Conservation (phyloP, 805 yeast species). For the Cephaloascus fragrans region DNA sequence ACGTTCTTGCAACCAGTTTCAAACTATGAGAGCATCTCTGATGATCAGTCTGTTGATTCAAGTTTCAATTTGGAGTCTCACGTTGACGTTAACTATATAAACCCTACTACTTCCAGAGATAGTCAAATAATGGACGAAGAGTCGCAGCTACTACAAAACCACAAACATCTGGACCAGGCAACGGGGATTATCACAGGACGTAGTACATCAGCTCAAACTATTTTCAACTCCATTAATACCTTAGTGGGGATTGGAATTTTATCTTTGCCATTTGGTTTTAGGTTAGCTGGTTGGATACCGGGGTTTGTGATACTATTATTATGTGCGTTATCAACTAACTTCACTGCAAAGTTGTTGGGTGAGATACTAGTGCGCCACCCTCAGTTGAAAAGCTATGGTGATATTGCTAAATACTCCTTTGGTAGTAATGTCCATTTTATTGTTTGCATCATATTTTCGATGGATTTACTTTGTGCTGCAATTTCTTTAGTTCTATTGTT, state of each 20-base stretch:
- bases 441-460: conserved; percentile 38
- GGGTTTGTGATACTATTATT: conserved; percentile 33
- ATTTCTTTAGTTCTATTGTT: conserved; percentile 48
- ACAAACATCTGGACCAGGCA: background rate
- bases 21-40: too few relatives aligned
- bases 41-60: background rate
- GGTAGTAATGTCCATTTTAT: conserved; percentile 33
- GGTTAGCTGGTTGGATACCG: conserved; percentile 55
- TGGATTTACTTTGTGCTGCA: conserved; percentile 55
- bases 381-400: conserved; percentile 43
- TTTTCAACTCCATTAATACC: conserved; percentile 70
- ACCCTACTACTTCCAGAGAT: background rate
- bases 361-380: conserved; percentile 30
- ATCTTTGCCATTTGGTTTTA: conserved; percentile 63
- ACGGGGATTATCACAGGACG: conserved; percentile 17
- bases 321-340: conserved; percentile 40
- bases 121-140: conserved; percentile 5
- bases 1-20: background rate
- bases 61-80: background rate
- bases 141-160: background rate
- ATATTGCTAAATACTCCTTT: conserved; percentile 41
- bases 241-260: conserved; percentile 69
- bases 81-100: background rate
- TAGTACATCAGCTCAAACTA: conserved; percentile 65
- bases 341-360: conserved; percentile 48